Evolutionary conservation across 768 basidiomycete genomes (phyloP), one percentile per base, ranked within the genome.

Genomic region (Pisolithus sp.): DNA sequence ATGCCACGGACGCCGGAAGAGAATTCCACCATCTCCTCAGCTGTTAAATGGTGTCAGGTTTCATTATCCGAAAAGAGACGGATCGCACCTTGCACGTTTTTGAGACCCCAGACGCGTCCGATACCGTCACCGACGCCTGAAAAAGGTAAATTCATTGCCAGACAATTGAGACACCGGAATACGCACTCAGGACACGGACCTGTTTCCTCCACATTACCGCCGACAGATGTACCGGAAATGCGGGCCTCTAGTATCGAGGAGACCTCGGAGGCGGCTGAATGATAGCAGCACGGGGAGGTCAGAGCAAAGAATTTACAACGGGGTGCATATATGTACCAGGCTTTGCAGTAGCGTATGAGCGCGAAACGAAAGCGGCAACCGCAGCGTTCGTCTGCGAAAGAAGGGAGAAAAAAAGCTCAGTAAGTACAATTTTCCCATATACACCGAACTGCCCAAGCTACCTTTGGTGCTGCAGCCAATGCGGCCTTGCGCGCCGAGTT

Each of bases 1-100:
- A 99, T 99, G 81, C 96, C 96, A 71, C 96, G 94, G 65, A 99
- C 85, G 75, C 96, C 96, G 48, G 96, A 98, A 46, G 95, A 92
- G 83, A 99, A 99, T 82, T 99, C 96, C 82, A 99, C 96, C 96
- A 99, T 99, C 85, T 99, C 96, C 77, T 99, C 96, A 76, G 87
- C 87, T 93, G 73, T 46, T 50, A 58, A 44, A 23, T 26, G 7
- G 8, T 26, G 7, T 66, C 42, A 57, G 5, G 49, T 43, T 6
- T 15, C 1, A 30, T 41, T 18, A n/a, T 36, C 43, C 43, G 30
- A 4, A 36, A 24, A 36, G 31, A 26, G 5, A 51, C 51, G 48
- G 28, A 49, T 63, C 72, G 52, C 63, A 93, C 92, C 93, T 78
- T 98, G 96, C 66, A 99, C 96, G 70, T 99, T 99, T 76, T 76